Conservation (phyloP, 495 filamentous ascomycete species). For the Xylaria palmicola region DNA sequence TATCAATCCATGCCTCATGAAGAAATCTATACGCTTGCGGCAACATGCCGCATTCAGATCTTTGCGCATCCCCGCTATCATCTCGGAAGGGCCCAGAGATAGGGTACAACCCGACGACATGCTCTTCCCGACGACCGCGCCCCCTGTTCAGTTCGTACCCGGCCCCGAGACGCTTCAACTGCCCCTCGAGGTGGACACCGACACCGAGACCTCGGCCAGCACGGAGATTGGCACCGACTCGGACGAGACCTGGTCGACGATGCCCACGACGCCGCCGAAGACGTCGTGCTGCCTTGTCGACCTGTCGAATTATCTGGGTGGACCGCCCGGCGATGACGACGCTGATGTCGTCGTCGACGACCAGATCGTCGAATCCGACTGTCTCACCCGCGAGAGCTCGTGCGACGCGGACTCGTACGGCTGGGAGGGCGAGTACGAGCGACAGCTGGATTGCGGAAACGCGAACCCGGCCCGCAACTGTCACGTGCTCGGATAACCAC, state of each 20-base stretch:
- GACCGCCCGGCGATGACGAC: constrained; percentile 23
- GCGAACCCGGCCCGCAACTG: not conserved
- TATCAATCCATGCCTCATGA: constrained; percentile 17
- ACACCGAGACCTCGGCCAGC: constrained; percentile 22
- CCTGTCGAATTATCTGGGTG: constrained; percentile 36
- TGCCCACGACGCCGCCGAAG: constrained; percentile 3
- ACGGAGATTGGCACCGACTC: constrained; percentile 19
- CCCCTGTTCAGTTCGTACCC: constrained; percentile 22
- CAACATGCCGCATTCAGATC: constrained; percentile 26
- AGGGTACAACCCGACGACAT: constrained; percentile 13
- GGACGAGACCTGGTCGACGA: constrained; percentile 5
- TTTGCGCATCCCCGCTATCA: constrained; percentile 39
- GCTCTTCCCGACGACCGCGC: not conserved
- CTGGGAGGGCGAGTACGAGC: constrained; percentile 48
- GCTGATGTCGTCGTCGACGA: constrained; percentile 24
- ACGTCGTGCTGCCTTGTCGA: constrained; percentile 25
- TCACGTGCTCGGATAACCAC: not conserved
- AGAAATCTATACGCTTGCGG: constrained; percentile 32
- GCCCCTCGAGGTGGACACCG: constrained; percentile 34
- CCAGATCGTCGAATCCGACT: constrained; percentile 21
- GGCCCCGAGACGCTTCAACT: constrained; percentile 19
- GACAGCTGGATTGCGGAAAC: constrained; percentile 24
- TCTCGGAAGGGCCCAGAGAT: constrained; percentile 27
- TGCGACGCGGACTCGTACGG: constrained; percentile 44
- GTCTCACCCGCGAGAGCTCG: constrained; percentile 21